These are phyloP conservation scores for Saprolegnia parasitica DNA, from an alignment of 352 stramenopile species.

Conservation along the genomic window DNA sequence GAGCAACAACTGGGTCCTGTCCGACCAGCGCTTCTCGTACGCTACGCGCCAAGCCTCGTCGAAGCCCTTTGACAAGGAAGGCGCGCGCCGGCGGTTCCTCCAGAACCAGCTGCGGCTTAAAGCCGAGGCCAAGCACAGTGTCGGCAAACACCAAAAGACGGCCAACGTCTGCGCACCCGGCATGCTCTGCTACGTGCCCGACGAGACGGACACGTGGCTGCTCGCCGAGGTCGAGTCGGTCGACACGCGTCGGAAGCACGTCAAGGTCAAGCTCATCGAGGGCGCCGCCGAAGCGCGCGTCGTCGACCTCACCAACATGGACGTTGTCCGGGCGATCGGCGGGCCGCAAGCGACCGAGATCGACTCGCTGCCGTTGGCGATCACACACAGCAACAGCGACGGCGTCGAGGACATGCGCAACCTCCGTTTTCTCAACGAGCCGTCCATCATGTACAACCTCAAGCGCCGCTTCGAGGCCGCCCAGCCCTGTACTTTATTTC, in stretches of 20 bases:
- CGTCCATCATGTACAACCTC: conserved; percentile 92
- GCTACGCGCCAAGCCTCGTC: conserved; percentile 39
- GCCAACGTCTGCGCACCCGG: conserved; percentile 82
- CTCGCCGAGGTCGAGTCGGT: conserved; percentile 78
- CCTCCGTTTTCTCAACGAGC: conserved; percentile 88
- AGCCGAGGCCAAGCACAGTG: conserved; percentile 65
- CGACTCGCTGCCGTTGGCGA: conserved; percentile 77
- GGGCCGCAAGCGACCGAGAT: conserved; percentile 71
- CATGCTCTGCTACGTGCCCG: conserved; percentile 86
- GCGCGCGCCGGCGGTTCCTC: conserved; percentile 80
- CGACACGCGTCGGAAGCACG: conserved; percentile 74
- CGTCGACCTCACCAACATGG: conserved; percentile 76
- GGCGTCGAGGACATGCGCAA: conserved; percentile 84
- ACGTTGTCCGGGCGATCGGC: conserved; percentile 76
- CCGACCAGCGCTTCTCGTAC: conserved; percentile 69
- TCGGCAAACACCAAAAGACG: conserved; percentile 53
- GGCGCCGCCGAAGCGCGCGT: conserved; percentile 58
- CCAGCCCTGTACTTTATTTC: conserved; percentile 72
- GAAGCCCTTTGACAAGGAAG: conserved; percentile 75
- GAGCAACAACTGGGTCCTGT: conserved; percentile 54
- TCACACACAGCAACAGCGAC: conserved; percentile 66
- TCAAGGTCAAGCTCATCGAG: conserved; percentile 69
- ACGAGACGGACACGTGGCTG: conserved; percentile 83
- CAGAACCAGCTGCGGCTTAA: conserved; percentile 74
- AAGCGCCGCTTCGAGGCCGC: conserved; percentile 85